Conservation (phyloP, 2,329 filamentous ascomycete species). For the Neofusicoccum umdonicola region DNA sequence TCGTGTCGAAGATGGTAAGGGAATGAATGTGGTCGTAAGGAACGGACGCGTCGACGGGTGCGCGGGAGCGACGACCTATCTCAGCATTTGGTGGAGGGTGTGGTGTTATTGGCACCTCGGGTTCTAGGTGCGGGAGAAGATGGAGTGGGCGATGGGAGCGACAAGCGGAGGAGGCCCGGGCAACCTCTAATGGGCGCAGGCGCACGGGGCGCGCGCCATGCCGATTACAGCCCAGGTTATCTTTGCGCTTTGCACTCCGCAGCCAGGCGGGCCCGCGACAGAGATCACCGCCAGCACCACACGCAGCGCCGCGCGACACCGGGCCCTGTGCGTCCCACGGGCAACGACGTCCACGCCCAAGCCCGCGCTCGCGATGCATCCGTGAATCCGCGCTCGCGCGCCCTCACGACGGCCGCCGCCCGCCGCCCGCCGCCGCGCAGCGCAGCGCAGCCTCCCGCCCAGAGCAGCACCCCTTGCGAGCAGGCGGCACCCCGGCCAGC, state of each 20-base stretch:
- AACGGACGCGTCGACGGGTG: conserved; percentile 17
- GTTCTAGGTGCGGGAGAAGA: conserved; percentile 10
- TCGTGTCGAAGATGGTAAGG: conserved; percentile 11
- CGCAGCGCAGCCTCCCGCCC: neutral
- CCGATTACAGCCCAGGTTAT: conserved; percentile 4
- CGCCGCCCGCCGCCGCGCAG: neutral
- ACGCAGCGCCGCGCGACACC: neutral
- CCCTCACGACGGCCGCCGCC: neutral
- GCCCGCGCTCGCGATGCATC: neutral
- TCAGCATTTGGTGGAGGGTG: conserved; percentile 12
- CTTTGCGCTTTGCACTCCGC: conserved; percentile 5
- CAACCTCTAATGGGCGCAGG: conserved; percentile 10
- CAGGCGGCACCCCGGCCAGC: conserved; percentile 1
- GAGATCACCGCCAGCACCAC: conserved; percentile 14
- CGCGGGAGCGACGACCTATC: conserved; percentile 13
- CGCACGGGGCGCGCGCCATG: conserved; percentile 11
- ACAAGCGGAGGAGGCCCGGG: conserved; percentile 14
- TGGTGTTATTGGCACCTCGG: conserved; percentile 13
- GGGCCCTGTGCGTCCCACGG: conserved; percentile 8
- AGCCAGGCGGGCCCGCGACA: conserved; percentile 10
- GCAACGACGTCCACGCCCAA: neutral
- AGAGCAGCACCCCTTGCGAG: conserved; percentile 7
- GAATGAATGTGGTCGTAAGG: conserved; percentile 17
- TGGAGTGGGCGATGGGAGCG: conserved; percentile 15
- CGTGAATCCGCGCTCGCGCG: neutral